Evolutionary conservation across 352 stramenopile species (phyloP).

Genomic region (Phytophthora lateralis): DNA sequence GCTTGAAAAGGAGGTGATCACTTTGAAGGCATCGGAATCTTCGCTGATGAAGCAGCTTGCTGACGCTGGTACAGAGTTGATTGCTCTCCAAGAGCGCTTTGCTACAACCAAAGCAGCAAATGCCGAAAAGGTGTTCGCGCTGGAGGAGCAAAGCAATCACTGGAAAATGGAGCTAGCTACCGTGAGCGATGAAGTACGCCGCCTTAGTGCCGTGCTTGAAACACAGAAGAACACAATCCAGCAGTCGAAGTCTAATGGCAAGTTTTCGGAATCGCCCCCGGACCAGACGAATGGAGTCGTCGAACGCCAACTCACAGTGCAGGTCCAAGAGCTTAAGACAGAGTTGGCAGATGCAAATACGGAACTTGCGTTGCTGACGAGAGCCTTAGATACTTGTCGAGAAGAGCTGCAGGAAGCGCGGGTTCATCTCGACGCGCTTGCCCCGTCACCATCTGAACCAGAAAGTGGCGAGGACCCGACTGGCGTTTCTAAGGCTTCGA

Average conservation of each 20-base stretch:
- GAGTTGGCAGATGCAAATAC: conserved; percentile 33
- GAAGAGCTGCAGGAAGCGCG: conserved; percentile 28
- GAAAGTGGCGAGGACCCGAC: conserved; percentile 25
- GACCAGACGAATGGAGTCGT: background rate
- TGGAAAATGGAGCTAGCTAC: conserved; percentile 31
- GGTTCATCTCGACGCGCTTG: conserved; percentile 19
- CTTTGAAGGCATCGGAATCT: conserved; percentile 26
- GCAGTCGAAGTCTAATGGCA: background rate
- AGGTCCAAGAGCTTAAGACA: conserved; percentile 22
- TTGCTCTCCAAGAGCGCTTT: conserved; percentile 39
- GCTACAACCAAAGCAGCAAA: conserved; percentile 45
- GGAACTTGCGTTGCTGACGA: conserved; percentile 32
- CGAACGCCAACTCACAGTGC: conserved; percentile 2
- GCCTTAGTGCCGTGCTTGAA: conserved; percentile 17
- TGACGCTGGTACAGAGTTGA: conserved; percentile 23
- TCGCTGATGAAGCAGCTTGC: conserved; percentile 32
- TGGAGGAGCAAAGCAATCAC: conserved; percentile 38
- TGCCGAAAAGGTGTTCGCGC: conserved; percentile 45
- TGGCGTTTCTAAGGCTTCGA: conserved; percentile 11
- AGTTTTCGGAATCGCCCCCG: background rate
- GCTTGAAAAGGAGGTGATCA: conserved; percentile 32
- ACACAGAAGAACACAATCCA: conserved; percentile 1
- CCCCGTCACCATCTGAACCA: conserved; percentile 19
- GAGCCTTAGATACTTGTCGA: conserved; percentile 24
- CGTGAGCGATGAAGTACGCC: conserved; percentile 25